Conservation (phyloP, 164 flowering plant species). For the Liquidambar formosana region DNA sequence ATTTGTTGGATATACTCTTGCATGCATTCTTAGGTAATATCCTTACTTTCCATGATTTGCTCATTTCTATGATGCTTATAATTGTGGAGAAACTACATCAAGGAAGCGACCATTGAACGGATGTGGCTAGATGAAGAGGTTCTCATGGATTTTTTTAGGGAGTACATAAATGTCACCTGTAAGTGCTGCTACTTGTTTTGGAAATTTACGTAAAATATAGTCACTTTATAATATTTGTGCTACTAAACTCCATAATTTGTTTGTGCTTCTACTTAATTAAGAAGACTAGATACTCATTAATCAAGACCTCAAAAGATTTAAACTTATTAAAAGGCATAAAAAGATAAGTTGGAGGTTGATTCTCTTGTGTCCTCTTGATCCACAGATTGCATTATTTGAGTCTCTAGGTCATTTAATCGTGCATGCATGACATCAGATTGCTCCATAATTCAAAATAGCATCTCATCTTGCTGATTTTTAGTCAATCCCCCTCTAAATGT, state of each 20-base stretch:
- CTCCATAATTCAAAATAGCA: too few relatives aligned
- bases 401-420: too few relatives aligned
- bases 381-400: too few relatives aligned
- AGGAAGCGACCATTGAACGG: slow-evolving; percentile 96
- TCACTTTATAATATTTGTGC: background rate
- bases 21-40: background rate
- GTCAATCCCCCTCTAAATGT: too few relatives aligned
- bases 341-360: too few relatives aligned
- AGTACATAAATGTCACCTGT: slow-evolving; percentile 82
- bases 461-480: too few relatives aligned
- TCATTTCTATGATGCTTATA: slow-evolving; percentile 15
- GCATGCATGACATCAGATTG: too few relatives aligned
- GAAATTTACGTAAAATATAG: background rate
- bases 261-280: background rate
- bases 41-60: background rate
- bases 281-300: too few relatives aligned
- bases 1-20: background rate
- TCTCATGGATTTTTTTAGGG: slow-evolving; percentile 90
- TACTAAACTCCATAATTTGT: background rate
- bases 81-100: slow-evolving; percentile 74
- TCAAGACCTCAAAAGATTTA: too few relatives aligned
- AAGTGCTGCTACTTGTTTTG: slow-evolving; percentile 31
- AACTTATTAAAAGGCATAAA: too few relatives aligned
- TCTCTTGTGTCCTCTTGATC: too few relatives aligned
- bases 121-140: slow-evolving; percentile 97